These are phyloP conservation scores for Blastobotrys indianensis DNA, from an alignment of 1,139 yeast genomes.

Conservation along the genomic window DNA sequence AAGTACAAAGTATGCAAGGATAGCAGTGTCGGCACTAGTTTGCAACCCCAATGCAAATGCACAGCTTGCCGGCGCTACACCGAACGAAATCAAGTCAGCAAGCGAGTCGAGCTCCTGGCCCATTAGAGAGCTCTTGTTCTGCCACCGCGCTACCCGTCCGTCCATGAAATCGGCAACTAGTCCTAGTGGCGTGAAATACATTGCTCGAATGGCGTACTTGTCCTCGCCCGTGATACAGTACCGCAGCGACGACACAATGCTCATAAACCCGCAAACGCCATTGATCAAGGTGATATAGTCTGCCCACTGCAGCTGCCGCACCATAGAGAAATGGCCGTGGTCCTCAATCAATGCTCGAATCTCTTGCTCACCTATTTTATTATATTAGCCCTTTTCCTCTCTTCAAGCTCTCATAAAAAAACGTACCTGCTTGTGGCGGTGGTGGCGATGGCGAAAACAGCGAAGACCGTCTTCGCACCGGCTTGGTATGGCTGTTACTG, in stretches of 20 bases:
- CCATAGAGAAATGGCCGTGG: conserved; percentile 49
- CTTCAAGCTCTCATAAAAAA: not conserved
- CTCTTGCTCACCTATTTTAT: conserved; percentile 48
- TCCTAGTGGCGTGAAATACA: conserved; percentile 80
- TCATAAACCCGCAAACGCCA: conserved; percentile 73
- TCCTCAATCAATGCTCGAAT: conserved; percentile 56
- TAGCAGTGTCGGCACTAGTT: conserved; percentile 69
- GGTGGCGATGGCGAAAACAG: conserved; percentile 36
- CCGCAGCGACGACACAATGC: conserved; percentile 79
- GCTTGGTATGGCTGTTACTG: not conserved
- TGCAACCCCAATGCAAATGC: conserved; percentile 90
- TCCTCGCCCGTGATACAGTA: conserved; percentile 37
- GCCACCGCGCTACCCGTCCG: conserved; percentile 92
- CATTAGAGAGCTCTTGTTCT: conserved; percentile 87
- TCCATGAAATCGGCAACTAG: conserved; percentile 93
- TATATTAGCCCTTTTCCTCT: not conserved
- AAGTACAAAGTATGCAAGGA: conserved; percentile 77
- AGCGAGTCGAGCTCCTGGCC: conserved; percentile 96
- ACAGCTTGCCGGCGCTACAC: conserved; percentile 88
- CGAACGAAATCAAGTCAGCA: conserved; percentile 89
- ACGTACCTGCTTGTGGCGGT: conserved; percentile 28
- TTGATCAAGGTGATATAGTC: conserved; percentile 90
- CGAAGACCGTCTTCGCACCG: conserved; percentile 27
- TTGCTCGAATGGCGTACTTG: conserved; percentile 78
- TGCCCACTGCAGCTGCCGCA: conserved; percentile 70